Evolutionary conservation across 345 rosid genomes (phyloP), one percentile per base, ranked within the genome.

Genomic region (Linum lewisii): DNA sequence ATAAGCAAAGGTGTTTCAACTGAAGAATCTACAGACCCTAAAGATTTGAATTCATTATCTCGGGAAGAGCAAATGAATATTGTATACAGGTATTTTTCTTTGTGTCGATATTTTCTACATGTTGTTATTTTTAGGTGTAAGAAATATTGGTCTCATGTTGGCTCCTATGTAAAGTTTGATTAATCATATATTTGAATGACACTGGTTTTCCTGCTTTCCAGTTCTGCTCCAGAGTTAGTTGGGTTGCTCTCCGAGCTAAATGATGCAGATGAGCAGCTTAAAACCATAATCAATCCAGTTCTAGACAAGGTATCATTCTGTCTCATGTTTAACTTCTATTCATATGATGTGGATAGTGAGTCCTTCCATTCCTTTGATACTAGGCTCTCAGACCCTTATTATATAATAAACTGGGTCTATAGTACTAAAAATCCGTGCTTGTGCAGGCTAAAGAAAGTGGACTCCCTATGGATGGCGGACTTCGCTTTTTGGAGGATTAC

Each of bases 201-300:
- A 21, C 54, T 64, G 6, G 29, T 55, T 9, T 50, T 45, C 29
- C 22, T 63, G 37, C 47, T 49, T 5, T 68, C 4, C 87, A 92
- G 99, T 69, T 82, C 95, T 78, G 97, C 95, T 38, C 99, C 99
- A 57, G 99, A 92, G 63, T 71, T 92, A 60, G 82, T 88, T 61
- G 90, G 95, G 66, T 77, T 92, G 68, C 81, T 84, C 65, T 83
- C 89, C 25, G 98, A 92, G 79, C 77, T 92, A 60, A 80, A 83
- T 34, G 80, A 75, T 71, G 77, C 97, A 29, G 65, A 79, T 19
- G 84, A 82, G 37, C 78, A 84, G 78, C 93, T 92, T 73, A 86
- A 86, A 69, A 72, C 47, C 66, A 77, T 77, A 75, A 74, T 89
- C 61, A 81, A 84, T 73, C 97, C 97, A 2, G 71, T 86, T 54